Base-by-base conservation (phyloP, 2,329 filamentous ascomycete species). In the Cercospora sojina region DNA sequence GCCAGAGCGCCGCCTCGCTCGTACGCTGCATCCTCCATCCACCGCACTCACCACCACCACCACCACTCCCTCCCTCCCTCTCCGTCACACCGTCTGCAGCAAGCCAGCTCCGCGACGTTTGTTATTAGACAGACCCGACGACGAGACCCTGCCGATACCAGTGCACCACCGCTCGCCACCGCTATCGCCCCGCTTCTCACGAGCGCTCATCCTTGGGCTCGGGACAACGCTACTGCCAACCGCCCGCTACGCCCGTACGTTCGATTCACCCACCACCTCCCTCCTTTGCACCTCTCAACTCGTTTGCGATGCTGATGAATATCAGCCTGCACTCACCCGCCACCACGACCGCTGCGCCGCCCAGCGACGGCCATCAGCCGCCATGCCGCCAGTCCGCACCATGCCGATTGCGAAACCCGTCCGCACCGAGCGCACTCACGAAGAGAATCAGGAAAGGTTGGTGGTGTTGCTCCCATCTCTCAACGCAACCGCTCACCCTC, bases 381-480 rank as follows among this genome's bases (percentile, higher is more conserved):
- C 56, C 59, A 77, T 77, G 75, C 75, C 75, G 67, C 74, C 75
- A 25, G 65, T 77, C 64, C 70, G 75, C 59, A 73, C 71, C 27
- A 79, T 82, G 77, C 79, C 75, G 64, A 73, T 77, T 23, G 73
- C 77, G 78, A 68, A 67, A 74, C 81, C 81, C 31, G 75, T 82
- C 67, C 83, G 91, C 87, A 91, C 89, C 3, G 90, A 92, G 78
- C 83, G 91, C 51, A 91, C 90, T 2, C 90, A 92, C 69, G 90
- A 91, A 72, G 91, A 93, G 78, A 93, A 94, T 73, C 90, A 92
- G 75, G 91, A 94, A 78, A 85, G 84, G 83, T 85, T 20, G 6
- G 51, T 43, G 16, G 13, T 13, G 20, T 31, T 10, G 75, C 67
- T 80, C 73, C 35, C 56, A 27, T 20, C 29, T 62, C 12, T 59